phyloP scores from a whole-genome alignment of 192 early-diverging fungal genomes.

The Dimargaris verticillata region DNA sequence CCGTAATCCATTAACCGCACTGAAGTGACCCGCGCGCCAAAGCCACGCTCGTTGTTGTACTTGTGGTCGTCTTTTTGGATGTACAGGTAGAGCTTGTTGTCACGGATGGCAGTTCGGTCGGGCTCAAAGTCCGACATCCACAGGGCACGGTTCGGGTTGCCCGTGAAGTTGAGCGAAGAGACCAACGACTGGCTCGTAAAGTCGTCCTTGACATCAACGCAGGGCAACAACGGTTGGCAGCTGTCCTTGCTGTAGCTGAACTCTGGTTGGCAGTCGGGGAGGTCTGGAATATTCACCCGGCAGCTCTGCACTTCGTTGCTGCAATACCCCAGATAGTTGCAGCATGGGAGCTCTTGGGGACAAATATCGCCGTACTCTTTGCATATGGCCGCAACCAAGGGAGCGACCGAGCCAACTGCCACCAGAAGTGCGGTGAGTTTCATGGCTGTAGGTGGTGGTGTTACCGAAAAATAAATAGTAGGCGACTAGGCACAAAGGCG shows the following conservation, averaged over 20 bases:
- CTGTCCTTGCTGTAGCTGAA: conserved; percentile 14
- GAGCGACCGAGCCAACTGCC: too few relatives aligned
- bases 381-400: too few relatives aligned
- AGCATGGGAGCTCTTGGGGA: too few relatives aligned
- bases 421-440: too few relatives aligned
- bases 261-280: too few relatives aligned
- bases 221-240: conserved; percentile 24
- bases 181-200: conserved; percentile 18
- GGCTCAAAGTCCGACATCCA: conserved; percentile 42
- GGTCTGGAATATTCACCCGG: too few relatives aligned
- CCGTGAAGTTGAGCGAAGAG: conserved; percentile 24
- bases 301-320: too few relatives aligned
- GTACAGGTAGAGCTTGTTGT: conserved; percentile 25
- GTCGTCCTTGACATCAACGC: conserved; percentile 18
- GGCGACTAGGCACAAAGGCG: too few relatives aligned
- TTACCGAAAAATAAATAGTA: too few relatives aligned
- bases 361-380: too few relatives aligned
- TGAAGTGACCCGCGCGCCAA: conserved; percentile 36
- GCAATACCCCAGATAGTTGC: too few relatives aligned
- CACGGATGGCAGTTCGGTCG: conserved; percentile 25
- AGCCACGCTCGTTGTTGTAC: conserved; percentile 30
- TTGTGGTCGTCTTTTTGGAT: conserved; percentile 18
- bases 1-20: conserved; percentile 42
- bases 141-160: conserved; percentile 23
- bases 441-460: too few relatives aligned